Evolutionary conservation across 164 flowering plant species (phyloP).

Genomic region (Echeveria elegans): DNA sequence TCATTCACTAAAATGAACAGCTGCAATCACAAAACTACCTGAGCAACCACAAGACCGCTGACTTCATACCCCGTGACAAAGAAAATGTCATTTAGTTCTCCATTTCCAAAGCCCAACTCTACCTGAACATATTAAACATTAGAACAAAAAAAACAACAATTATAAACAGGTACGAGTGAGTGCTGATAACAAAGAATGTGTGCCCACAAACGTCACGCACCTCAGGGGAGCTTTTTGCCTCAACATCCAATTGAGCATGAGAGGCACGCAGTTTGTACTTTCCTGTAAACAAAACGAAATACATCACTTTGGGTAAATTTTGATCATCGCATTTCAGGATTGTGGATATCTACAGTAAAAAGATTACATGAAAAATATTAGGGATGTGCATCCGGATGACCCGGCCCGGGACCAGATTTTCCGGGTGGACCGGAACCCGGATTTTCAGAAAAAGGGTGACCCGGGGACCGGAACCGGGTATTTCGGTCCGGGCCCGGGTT

Average conservation of each 20-base stretch:
- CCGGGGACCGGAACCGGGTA: too few relatives aligned
- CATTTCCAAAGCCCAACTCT: slow-evolving; percentile 82
- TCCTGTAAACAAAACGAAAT: slow-evolving; percentile 34
- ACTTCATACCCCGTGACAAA: slow-evolving; percentile 80
- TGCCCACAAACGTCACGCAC: slow-evolving; percentile 21
- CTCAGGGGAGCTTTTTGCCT: slow-evolving; percentile 74
- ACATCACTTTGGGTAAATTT: background rate
- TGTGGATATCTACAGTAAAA: too few relatives aligned
- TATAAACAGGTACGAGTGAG: background rate
- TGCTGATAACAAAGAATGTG: background rate
- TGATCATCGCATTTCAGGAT: background rate
- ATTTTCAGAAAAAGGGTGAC: too few relatives aligned
- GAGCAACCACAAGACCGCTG: slow-evolving; percentile 85
- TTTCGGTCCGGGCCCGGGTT: too few relatives aligned
- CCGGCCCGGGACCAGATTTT: too few relatives aligned
- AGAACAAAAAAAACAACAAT: background rate
- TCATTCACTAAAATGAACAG: background rate
- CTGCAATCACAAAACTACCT: slow-evolving; percentile 34
- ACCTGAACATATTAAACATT: slow-evolving; percentile 39
- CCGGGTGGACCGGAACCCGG: too few relatives aligned
- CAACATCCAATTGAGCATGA: slow-evolving; percentile 58
- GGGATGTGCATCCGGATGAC: too few relatives aligned
- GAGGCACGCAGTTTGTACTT: slow-evolving; percentile 69
- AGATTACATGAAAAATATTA: too few relatives aligned
- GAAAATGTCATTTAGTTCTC: slow-evolving; percentile 62